Base-by-base conservation (phyloP, 257 asterid species). In the Plantago ovata region DNA sequence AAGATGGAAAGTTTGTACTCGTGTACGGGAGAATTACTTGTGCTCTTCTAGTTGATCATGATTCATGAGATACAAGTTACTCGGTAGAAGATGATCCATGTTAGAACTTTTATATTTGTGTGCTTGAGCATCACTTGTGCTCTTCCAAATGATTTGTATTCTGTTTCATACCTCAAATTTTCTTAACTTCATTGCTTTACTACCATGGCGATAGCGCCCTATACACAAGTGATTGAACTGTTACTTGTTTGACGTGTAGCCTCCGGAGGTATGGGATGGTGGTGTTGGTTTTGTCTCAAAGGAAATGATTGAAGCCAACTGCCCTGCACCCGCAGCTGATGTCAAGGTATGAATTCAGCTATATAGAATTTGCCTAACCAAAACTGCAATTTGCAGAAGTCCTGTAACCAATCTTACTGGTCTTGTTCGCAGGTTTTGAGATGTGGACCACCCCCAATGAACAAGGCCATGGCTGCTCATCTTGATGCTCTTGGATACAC, bases 391-490 rank as follows among this genome's bases (percentile, higher is more conserved):
- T 28, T 28, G 36, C 36, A 28, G 36, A 28, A 56, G 38, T 16
- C 11, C 39, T 33, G 3, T 1, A 3, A 53, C 58, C 61, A 14
- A 73, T 6, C 56, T 43, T 58, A 20, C 46, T 47, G 33, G 58
- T 53, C 33, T 19, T 14, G 20, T 60, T 41, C 14, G 77, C 86
- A 92, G 98, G 71, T 92, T 39, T 51, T 92, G 79, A 77, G 96
- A 69, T 92, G 98, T 13, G 98, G 98, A 11, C 96, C 96, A 21
- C 98, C 98, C 50, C 95, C 98, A 0, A 92, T 92, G 98, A 92
- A 92, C 86, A 87, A 92, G 77, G 95, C 95, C 69, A 85, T 92
- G 84, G 96, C 96, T 46, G 90, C 81, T 58, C 87, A 87, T 73
- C 98, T 92, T 4, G 95, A 88, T 2, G 88, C 84, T 61, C 81